Percentiles rank a stretch among this genome's conserved stretches.
phyloP scores from a whole-genome alignment of 2,329 filamentous ascomycete species.

The Cladosporium colombiae region DNA sequence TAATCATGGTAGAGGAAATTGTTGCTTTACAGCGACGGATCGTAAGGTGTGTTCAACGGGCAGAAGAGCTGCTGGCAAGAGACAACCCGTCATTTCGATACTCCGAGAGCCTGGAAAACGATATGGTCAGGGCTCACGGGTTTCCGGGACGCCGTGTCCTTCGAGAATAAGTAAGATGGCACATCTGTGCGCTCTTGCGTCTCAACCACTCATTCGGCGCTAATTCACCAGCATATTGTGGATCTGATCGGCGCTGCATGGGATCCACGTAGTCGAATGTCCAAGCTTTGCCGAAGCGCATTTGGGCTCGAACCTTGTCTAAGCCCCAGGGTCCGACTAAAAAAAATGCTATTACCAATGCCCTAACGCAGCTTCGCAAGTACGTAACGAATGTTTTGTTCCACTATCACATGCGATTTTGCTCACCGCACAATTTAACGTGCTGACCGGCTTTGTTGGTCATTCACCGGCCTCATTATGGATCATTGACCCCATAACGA shows the following conservation, averaged over 20 bases:
- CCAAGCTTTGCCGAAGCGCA: background rate
- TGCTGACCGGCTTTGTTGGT: background rate
- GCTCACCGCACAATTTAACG: background rate
- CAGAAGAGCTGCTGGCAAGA: no score
- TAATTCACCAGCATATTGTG: background rate
- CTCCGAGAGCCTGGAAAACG: background rate
- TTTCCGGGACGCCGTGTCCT: background rate
- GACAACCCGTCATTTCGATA: no score
- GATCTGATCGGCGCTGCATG: background rate
- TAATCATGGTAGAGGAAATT: constrained; percentile 6
- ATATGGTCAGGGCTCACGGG: background rate
- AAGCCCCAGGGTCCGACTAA: background rate
- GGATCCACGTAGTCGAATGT: background rate
- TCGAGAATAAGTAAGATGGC: background rate
- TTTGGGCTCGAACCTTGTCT: background rate
- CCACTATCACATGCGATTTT: background rate
- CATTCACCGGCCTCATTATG: background rate
- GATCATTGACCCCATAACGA: background rate
- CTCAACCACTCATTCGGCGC: background rate
- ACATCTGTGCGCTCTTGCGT: background rate
- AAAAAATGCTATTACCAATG: background rate
- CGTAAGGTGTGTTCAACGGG: no score
- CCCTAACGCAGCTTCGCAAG: background rate
- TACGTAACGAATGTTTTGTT: background rate
- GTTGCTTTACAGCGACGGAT: no score